phyloP scores from a whole-genome alignment of 2,329 filamentous ascomycete genomes.

The Cladosporium sp. region DNA sequence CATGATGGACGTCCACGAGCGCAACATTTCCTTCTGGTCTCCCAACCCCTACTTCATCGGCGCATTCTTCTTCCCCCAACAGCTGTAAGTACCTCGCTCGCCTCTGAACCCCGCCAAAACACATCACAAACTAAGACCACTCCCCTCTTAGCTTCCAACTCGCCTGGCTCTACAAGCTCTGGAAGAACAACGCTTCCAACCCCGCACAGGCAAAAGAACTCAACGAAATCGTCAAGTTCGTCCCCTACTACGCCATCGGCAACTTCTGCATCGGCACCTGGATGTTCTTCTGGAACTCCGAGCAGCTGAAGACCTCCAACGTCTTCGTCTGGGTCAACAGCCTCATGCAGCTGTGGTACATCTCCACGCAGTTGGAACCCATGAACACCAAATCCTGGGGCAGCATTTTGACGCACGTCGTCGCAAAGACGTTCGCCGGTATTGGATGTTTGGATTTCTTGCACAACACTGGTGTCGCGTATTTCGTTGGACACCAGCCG shows the following conservation, averaged over 20 bases:
- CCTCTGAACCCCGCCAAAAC: too few species aligned
- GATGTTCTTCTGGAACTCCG: constrained; percentile 61
- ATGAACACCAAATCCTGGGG: constrained; percentile 49
- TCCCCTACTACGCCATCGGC: constrained; percentile 53
- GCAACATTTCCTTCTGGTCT: constrained; percentile 55
- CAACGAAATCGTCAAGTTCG: constrained; percentile 50
- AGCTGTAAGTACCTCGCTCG: constrained; percentile 37
- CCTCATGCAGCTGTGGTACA: constrained; percentile 52
- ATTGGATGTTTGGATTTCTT: constrained; percentile 58
- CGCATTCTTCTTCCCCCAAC: constrained; percentile 59
- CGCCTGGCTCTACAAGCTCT: constrained; percentile 55
- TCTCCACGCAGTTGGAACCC: constrained; percentile 43
- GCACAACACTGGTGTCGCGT: constrained; percentile 56
- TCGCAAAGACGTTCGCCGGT: constrained; percentile 57
- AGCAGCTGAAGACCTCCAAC: constrained; percentile 49
- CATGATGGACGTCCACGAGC: constrained; percentile 58
- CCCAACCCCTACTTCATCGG: constrained; percentile 58
- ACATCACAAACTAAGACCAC: not conserved
- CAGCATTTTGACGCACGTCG: constrained; percentile 55
- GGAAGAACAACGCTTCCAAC: constrained; percentile 43
- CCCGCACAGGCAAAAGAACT: constrained; percentile 40
- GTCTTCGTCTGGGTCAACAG: constrained; percentile 56
- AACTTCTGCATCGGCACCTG: constrained; percentile 60
- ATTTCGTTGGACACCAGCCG: constrained; percentile 48
- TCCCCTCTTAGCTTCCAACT: constrained; percentile 43